phyloP scores from a whole-genome alignment of 139 green algal species.

The Chlorella sp. region DNA sequence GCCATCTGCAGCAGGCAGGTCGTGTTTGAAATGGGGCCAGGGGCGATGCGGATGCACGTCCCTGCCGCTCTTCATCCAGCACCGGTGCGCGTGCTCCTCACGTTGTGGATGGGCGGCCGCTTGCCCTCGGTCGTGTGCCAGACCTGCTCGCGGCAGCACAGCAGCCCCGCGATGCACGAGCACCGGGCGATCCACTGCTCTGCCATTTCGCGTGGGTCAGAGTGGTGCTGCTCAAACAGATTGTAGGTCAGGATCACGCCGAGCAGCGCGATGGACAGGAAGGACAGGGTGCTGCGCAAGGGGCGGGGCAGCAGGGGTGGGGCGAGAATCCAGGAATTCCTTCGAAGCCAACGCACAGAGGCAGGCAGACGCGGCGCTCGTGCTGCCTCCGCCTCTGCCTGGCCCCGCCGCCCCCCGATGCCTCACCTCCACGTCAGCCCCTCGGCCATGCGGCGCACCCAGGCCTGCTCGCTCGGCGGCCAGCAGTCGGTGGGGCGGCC shows the following conservation, averaged over 20 bases:
- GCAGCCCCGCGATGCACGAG: constrained; percentile 29
- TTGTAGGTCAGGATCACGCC: constrained; percentile 48
- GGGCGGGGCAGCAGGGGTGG: neutral
- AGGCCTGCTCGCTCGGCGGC: neutral
- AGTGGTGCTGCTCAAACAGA: constrained; percentile 6
- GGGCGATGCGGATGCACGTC: too few relatives aligned
- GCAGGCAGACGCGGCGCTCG: neutral
- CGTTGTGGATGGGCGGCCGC: constrained; percentile 37
- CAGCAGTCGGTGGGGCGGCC: constrained; percentile 28
- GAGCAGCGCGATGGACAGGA: constrained; percentile 28
- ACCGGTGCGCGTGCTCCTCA: too few relatives aligned
- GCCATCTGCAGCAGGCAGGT: too few relatives aligned
- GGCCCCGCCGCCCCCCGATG: neutral
- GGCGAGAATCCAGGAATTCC: neutral
- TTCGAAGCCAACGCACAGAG: too few relatives aligned
- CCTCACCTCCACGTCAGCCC: neutral
- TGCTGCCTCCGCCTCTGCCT: neutral
- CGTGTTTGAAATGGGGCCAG: too few relatives aligned
- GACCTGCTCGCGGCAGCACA: constrained; percentile 45
- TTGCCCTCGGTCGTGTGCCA: constrained; percentile 27
- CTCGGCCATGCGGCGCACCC: neutral
- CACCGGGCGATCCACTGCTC: constrained; percentile 42
- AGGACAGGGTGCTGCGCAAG: constrained; percentile 26
- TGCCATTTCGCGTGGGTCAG: neutral
- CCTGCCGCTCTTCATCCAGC: too few relatives aligned